A percentile compares a stretch with the other conserved stretches of the same genome.
Evolutionary conservation across 305 asterid species (phyloP).

Genomic region (Fraxinus velutina): DNA sequence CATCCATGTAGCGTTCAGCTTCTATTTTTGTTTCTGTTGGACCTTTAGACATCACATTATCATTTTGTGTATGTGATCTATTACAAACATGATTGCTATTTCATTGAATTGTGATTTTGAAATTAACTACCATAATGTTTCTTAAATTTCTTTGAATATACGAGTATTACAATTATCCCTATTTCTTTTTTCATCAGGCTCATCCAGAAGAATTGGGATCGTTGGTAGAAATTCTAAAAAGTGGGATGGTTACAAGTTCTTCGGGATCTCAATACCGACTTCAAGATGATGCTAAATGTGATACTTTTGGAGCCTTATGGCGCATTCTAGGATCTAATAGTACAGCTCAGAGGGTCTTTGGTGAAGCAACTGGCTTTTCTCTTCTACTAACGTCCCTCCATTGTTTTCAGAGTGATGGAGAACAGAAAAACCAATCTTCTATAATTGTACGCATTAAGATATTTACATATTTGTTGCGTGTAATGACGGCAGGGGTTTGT

Average conservation of each 20-base stretch:
- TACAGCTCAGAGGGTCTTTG: constrained; percentile 95
- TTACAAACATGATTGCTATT: constrained; percentile 2
- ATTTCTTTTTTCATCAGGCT: constrained; percentile 45
- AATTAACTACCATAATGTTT: constrained; percentile 15
- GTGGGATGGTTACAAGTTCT: constrained; percentile 93
- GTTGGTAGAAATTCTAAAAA: constrained; percentile 81
- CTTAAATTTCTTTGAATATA: constrained; percentile 12
- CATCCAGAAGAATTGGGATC: constrained; percentile 92
- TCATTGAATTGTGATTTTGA: constrained; percentile 21
- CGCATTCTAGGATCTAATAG: constrained; percentile 76
- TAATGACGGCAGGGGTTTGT: constrained; percentile 78
- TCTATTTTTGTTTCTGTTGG: constrained; percentile 14
- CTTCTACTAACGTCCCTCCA: constrained; percentile 86
- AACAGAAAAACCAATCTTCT: constrained; percentile 41
- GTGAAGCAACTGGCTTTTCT: constrained; percentile 98
- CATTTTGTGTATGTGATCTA: constrained; percentile 6
- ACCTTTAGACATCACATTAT: constrained; percentile 2
- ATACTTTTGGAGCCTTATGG: constrained; percentile 90
- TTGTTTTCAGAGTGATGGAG: constrained; percentile 69
- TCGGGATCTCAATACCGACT: constrained; percentile 79
- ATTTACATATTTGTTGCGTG: constrained; percentile 82
- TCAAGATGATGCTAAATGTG: constrained; percentile 85
- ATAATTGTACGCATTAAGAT: constrained; percentile 48
- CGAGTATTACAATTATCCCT: constrained; percentile 17
- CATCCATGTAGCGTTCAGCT: constrained; percentile 12